Conservation (phyloP, 192 early-diverging fungal genomes). For the Coemansia sp. region DNA sequence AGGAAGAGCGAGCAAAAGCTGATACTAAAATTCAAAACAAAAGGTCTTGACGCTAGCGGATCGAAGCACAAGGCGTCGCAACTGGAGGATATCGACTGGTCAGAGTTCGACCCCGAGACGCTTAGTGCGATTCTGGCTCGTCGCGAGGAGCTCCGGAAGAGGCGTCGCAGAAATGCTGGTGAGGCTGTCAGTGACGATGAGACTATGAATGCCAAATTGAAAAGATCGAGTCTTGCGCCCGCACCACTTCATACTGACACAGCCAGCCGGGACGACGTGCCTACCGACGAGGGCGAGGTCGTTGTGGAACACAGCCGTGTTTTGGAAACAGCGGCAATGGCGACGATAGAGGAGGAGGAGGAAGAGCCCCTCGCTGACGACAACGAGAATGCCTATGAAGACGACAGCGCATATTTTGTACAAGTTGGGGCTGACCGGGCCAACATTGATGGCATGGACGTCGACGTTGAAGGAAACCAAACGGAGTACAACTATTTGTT, state of each 20-base stretch:
- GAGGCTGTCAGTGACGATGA: not conserved
- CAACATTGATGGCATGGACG: conserved; percentile 29
- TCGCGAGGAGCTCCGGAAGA: conserved; percentile 39
- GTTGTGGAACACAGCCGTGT: not conserved
- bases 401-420: not conserved
- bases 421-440: conserved; percentile 6
- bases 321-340: conserved; percentile 40
- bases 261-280: not conserved
- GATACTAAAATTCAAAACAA: conserved; percentile 40
- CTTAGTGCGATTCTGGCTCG: conserved; percentile 47
- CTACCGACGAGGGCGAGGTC: not conserved
- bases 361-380: conserved; percentile 36
- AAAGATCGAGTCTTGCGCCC: conserved; percentile 52
- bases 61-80: not conserved
- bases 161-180: conserved; percentile 6
- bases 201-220: conserved; percentile 32
- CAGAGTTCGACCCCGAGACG: conserved; percentile 51
- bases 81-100: conserved; percentile 53
- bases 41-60: not conserved
- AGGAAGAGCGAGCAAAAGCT: conserved; percentile 12
- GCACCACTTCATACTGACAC: conserved; percentile 30
- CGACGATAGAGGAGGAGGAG: conserved; percentile 62
- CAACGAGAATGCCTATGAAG: not conserved
- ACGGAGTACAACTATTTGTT: conserved; percentile 51
- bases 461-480: conserved; percentile 44